Base-by-base conservation (phyloP, 148 eudicot genomes). In the Spergularia bocconei region DNA sequence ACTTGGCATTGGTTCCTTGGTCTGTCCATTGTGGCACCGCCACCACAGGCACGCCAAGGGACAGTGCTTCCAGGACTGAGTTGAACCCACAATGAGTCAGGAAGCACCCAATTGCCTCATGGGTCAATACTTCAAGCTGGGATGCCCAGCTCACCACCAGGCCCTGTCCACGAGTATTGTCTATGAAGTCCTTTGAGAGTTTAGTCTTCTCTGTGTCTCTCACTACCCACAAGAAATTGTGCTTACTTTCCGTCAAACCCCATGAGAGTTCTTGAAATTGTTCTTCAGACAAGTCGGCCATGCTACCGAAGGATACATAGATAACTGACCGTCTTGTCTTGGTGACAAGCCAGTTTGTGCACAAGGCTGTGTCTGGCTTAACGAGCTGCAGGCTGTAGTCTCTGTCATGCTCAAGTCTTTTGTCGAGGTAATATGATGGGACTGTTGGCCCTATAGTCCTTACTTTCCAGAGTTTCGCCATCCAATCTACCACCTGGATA, bases 251-350 rank as follows among this genome's bases (percentile, higher is more conserved):
- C 51, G 48, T 62, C 15, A 91, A 57, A 4, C 84, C 87, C 56
- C 38, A 75, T 39, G 89, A 86, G 13, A 91, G 51, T 57, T 91
- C 91, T 60, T 85, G 77, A 70, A 83, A 82, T 70, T 89, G 91
- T 29, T 70, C 67, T 11, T 69, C 63, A 12, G 76, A 48, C 13
- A 87, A 39, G 1, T 58, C 62, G 9, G 79, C 86, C 78, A 81
- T 68, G 83, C 93, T 91, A 5, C 97, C 97, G 21, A 86, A 91
- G 6, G 97, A 86, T 4, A 85, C 79, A 56, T 86, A 91, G 50
- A 89, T 79, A 38, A 91, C 90, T 0, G 97, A 87, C 47, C 74
- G 65, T n/a, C 3, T 25, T 4, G 86, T 85, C 66, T 87, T 87
- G 14, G 63, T 47, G 68, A 63, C 52, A 20, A 91, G 89, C 92